Evolutionary conservation across 768 basidiomycete species (phyloP).

Genomic region (Boletus patriciae): DNA sequence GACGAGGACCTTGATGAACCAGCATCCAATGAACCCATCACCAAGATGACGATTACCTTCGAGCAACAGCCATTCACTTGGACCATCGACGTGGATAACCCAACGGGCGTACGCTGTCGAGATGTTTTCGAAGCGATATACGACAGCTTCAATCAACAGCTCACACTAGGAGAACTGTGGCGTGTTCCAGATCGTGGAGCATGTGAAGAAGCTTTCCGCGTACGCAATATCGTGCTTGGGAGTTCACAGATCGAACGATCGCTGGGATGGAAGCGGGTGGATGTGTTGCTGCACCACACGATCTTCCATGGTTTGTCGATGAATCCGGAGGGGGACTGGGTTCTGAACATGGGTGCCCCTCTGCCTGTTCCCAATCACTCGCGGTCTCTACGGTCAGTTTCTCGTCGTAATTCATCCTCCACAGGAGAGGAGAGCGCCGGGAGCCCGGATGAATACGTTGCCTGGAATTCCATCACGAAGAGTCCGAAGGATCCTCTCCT

Average conservation of each 20-base stretch:
- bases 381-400: not conserved
- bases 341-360: constrained; percentile 19
- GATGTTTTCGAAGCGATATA: constrained; percentile 59
- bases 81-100: constrained; percentile 39
- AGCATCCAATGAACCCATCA: constrained; percentile 39
- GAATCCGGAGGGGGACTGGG: constrained; percentile 32
- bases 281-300: constrained; percentile 49
- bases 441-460: not conserved
- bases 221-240: constrained; percentile 39
- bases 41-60: constrained; percentile 48
- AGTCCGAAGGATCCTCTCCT: too few relatives aligned
- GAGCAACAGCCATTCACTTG: constrained; percentile 33
- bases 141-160: constrained; percentile 40
- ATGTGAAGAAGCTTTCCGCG: constrained; percentile 41
- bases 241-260: constrained; percentile 37
- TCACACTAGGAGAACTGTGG: constrained; percentile 46
- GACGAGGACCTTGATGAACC: constrained; percentile 41
- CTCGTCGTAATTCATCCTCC: not conserved
- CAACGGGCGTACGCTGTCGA: constrained; percentile 45
- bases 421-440: not conserved
- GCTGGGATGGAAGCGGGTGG: constrained; percentile 53
- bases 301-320: constrained; percentile 48
- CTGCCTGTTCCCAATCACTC: not conserved
- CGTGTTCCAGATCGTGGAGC: constrained; percentile 22
- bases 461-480: too few relatives aligned